Evolutionary conservation across 306 rosid species (phyloP).

Genomic region (Rosa rugosa): DNA sequence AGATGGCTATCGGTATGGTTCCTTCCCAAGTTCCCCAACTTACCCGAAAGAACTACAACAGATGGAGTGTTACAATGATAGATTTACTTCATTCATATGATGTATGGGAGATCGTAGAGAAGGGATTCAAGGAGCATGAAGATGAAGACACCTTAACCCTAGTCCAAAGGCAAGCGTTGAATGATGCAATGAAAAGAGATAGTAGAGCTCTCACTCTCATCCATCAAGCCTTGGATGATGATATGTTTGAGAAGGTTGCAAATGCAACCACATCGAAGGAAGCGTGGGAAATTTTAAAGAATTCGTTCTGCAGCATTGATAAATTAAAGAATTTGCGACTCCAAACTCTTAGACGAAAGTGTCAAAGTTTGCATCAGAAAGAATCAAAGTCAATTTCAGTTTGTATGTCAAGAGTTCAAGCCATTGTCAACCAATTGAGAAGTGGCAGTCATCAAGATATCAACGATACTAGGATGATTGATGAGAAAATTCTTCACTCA

Average conservation of each 20-base stretch:
- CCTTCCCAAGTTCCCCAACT: neutral
- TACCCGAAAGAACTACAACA: neutral
- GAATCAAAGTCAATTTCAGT: neutral
- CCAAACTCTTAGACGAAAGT: neutral
- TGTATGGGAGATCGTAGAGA: neutral
- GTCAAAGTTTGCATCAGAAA: neutral
- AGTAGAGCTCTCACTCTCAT: neutral
- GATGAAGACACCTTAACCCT: neutral
- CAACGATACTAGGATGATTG: neutral
- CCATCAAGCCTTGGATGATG: neutral
- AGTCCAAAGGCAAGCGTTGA: neutral
- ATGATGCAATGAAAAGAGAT: neutral
- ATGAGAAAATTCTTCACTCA: neutral
- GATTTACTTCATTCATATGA: neutral
- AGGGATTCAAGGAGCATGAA: neutral
- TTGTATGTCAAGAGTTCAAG: constrained; percentile 1
- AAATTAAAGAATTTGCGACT: neutral
- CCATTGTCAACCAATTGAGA: neutral
- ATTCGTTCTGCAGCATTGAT: neutral
- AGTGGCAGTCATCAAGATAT: neutral
- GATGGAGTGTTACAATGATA: neutral
- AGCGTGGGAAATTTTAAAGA: neutral
- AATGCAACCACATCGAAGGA: neutral
- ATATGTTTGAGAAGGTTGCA: neutral
- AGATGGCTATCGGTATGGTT: neutral